phyloP scores from a whole-genome alignment of 495 filamentous ascomycete species.

The Neurospora intermedia region DNA sequence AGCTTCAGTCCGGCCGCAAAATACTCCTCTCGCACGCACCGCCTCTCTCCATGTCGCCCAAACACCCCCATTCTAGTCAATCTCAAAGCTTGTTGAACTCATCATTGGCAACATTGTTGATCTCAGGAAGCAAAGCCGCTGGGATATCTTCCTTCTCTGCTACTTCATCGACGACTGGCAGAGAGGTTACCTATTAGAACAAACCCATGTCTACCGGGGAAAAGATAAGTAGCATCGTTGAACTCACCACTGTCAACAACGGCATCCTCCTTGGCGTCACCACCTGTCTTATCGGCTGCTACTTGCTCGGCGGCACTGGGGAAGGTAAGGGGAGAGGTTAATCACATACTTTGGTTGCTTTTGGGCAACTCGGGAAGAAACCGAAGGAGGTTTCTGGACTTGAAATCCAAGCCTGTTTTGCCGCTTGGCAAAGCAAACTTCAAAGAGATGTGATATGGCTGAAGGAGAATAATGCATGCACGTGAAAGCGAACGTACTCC shows the following conservation, averaged over 20 bases:
- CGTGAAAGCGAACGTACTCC: slow-evolving; percentile 6
- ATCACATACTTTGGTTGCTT: neutral
- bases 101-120: slow-evolving; percentile 25
- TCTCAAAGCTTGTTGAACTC: slow-evolving; percentile 22
- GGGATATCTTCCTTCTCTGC: slow-evolving; percentile 22
- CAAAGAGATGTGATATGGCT: neutral
- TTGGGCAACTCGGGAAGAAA: neutral
- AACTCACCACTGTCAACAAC: slow-evolving; percentile 19
- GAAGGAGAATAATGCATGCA: too few relatives aligned
- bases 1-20: neutral
- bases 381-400: neutral
- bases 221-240: neutral
- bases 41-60: neutral
- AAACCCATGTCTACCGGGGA: neutral
- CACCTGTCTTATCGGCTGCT: slow-evolving; percentile 18
- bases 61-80: neutral
- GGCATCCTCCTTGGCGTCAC: slow-evolving; percentile 20
- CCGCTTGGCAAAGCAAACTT: neutral
- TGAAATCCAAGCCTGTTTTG: neutral
- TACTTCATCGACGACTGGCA: slow-evolving; percentile 16
- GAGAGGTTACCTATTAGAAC: neutral
- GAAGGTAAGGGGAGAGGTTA: neutral
- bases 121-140: slow-evolving; percentile 16
- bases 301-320: slow-evolving; percentile 22
- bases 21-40: neutral